phyloP scores from a whole-genome alignment of 2,329 filamentous ascomycete genomes.

The Neophaeococcomyces aloes region DNA sequence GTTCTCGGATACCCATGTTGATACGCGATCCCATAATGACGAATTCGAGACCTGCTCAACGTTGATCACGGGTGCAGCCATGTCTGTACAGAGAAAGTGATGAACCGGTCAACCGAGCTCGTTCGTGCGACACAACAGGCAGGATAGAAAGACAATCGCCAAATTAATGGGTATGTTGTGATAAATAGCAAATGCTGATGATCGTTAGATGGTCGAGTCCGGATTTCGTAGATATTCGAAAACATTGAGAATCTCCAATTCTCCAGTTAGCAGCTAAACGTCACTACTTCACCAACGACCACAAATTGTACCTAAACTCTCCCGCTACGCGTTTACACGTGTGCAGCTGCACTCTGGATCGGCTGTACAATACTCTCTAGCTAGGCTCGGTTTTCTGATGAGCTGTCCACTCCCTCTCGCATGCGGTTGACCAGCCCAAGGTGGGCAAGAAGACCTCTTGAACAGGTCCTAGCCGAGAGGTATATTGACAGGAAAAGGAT shows the following conservation, averaged over 20 bases:
- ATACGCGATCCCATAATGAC: conserved; percentile 79
- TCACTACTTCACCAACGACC: background rate
- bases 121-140: too few relatives aligned
- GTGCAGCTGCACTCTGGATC: background rate
- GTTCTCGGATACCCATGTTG: conserved; percentile 87
- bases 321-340: too few relatives aligned
- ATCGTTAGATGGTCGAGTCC: too few relatives aligned
- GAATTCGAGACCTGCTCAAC: conserved; percentile 36
- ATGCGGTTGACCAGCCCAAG: conserved; percentile 3
- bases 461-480: background rate
- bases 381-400: background rate
- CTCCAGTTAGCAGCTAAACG: background rate
- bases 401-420: background rate
- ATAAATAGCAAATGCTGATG: too few relatives aligned
- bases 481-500: background rate
- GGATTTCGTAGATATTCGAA: too few relatives aligned
- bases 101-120: background rate
- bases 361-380: too few relatives aligned
- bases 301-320: too few relatives aligned
- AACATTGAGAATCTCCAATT: conserved; percentile 1
- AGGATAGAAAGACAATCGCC: too few relatives aligned
- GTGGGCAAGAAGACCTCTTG: conserved; percentile 2
- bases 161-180: too few relatives aligned
- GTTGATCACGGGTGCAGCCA: conserved; percentile 1
- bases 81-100: background rate